These are phyloP conservation scores for Spinacia oleracea DNA, from an alignment of 179 eudicot species.

Conservation along the genomic window DNA sequence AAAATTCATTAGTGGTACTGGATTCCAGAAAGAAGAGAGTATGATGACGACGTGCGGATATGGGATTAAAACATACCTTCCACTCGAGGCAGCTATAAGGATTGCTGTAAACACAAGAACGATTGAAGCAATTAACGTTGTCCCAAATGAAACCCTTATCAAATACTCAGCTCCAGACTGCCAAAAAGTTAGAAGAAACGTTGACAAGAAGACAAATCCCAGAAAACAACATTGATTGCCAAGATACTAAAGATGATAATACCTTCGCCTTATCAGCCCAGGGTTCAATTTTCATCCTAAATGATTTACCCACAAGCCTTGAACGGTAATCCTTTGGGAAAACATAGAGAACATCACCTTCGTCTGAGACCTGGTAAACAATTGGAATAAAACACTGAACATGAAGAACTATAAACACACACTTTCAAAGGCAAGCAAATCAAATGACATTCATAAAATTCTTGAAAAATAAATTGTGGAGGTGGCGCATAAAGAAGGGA, in stretches of 20 bases:
- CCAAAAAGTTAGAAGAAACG: conserved; percentile 27
- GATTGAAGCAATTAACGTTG: conserved; percentile 89
- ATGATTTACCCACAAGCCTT: conserved; percentile 79
- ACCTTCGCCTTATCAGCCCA: conserved; percentile 84
- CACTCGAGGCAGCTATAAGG: conserved; percentile 63
- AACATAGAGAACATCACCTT: conserved; percentile 89
- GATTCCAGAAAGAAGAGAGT: neutral
- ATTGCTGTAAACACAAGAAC: conserved; percentile 89
- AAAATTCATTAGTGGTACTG: neutral
- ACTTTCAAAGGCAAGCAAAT: conserved; percentile 7
- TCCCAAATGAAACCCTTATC: conserved; percentile 92
- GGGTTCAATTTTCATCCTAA: conserved; percentile 88
- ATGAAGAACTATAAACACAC: conserved; percentile 19
- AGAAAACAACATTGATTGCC: neutral
- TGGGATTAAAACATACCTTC: conserved; percentile 48
- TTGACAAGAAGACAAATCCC: conserved; percentile 5
- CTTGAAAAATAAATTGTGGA: neutral
- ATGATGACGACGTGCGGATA: neutral
- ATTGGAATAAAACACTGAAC: conserved; percentile 25
- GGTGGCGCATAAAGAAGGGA: neutral
- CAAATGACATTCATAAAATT: neutral
- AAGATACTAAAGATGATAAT: conserved; percentile 12
- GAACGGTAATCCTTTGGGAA: conserved; percentile 82
- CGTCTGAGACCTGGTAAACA: conserved; percentile 78
- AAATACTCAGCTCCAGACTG: conserved; percentile 87